These are phyloP conservation scores for Ogataea corticis DNA, from an alignment of 805 yeast genomes.

Conservation along the genomic window DNA sequence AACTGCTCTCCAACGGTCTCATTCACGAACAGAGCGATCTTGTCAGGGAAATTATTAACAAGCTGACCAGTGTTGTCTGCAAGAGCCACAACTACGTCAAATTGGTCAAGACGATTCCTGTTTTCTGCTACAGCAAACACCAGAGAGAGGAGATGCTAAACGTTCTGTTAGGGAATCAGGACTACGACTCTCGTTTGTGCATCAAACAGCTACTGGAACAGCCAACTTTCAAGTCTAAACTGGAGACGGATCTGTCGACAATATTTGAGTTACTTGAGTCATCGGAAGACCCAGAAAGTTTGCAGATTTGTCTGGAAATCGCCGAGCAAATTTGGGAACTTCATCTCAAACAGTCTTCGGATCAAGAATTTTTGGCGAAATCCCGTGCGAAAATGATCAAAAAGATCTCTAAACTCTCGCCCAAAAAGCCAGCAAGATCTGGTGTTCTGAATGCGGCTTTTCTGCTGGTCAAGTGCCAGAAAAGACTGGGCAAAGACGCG, in stretches of 20 bases:
- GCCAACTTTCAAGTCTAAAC: slow-evolving; percentile 54
- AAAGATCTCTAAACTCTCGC: neutral
- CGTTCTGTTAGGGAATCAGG: slow-evolving; percentile 14
- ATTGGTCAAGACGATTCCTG: slow-evolving; percentile 41
- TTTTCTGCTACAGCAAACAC: slow-evolving; percentile 44
- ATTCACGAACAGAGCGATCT: slow-evolving; percentile 51
- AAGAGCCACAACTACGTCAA: neutral
- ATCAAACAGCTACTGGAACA: slow-evolving; percentile 44
- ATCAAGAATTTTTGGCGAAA: slow-evolving; percentile 27
- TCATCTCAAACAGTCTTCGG: slow-evolving; percentile 42
- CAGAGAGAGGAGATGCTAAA: slow-evolving; percentile 36
- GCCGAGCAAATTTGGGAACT: slow-evolving; percentile 41
- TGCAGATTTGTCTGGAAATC: slow-evolving; percentile 26
- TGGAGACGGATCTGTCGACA: slow-evolving; percentile 41
- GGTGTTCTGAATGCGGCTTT: slow-evolving; percentile 11
- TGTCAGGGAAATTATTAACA: slow-evolving; percentile 26
- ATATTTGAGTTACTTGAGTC: slow-evolving; percentile 16
- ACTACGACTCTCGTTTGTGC: neutral
- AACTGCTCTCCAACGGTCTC: slow-evolving; percentile 37
- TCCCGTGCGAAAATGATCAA: slow-evolving; percentile 4
- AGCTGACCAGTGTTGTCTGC: slow-evolving; percentile 3
- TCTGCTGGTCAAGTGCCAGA: slow-evolving; percentile 11
- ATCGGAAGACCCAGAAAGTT: slow-evolving; percentile 7
- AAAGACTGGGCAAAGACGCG: slow-evolving; percentile 4
- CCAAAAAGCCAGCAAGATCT: neutral